Base-by-base conservation (phyloP, 495 filamentous ascomycete genomes). In the Daldinia decipiens region DNA sequence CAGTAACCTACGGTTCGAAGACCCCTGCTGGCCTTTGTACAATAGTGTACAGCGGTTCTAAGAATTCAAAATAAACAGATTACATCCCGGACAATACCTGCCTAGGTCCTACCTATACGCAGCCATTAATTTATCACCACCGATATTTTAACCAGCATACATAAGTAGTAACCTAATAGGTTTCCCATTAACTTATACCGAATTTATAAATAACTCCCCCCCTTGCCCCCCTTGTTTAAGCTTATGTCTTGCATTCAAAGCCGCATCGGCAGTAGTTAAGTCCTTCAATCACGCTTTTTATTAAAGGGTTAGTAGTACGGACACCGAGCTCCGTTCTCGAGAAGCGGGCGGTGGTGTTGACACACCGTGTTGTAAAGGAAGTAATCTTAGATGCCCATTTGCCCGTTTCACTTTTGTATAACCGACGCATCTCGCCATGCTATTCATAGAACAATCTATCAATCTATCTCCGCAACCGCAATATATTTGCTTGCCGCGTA, bases 241-340 rank as follows among this genome's bases (percentile, higher is more conserved):
- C 59, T 34, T 26, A n/a, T 55, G 26, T 45, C 56, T 36, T 27
- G 58, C 36, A 52, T 66, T 50, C 11, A 39, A 45, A 40, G 12
- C 17, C 8, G 17, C 32, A 19, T 43, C 62, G 68, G 57, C 62
- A 71, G 7, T 66, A 13, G 26, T 50, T 13, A 66, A 71, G 62
- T 29, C 43, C 58, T 36, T 51, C 62, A 24, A 36, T 12, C 13
- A 17, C 36, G 63, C 38, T 26, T 55, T 40, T 24, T 54, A 31
- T 24, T 54, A 31, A 26, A 32, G 21, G 9, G 26, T 29, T 43
- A 59, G 54, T 57, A 62, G 12, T 56, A 34, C 70, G 70, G 70
- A 65, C 39, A 31, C 29, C 52, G 11, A 52, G 45, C 64, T 68
- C 59, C 64, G 70, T 55, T 36, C 21, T 55, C 29, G 38, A 40